These are phyloP conservation scores for Nannizziopsis arthrosporioides DNA, from an alignment of 2,329 filamentous ascomycete genomes.

Conservation along the genomic window DNA sequence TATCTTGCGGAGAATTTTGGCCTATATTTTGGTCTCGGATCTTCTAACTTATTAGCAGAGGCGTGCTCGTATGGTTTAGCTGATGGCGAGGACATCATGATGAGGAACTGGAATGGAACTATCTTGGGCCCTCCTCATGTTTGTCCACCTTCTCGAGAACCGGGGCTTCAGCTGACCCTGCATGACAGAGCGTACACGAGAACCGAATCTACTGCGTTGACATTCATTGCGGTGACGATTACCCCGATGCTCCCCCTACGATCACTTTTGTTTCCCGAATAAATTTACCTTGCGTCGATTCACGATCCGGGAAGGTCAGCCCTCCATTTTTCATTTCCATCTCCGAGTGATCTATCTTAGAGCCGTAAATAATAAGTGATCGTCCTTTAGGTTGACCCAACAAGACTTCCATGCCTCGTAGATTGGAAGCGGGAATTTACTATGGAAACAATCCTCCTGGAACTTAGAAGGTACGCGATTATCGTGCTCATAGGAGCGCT, in stretches of 20 bases:
- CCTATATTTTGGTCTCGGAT: background rate
- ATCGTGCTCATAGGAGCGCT: constrained; percentile 9
- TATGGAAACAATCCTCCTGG: constrained; percentile 86
- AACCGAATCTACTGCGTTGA: constrained; percentile 98
- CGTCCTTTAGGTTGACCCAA: constrained; percentile 60
- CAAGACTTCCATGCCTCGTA: constrained; percentile 69
- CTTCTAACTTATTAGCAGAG: constrained; percentile 43
- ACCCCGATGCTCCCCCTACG: constrained; percentile 77
- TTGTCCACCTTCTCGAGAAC: constrained; percentile 31
- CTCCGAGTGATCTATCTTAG: background rate
- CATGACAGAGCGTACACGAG: constrained; percentile 75
- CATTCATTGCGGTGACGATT: constrained; percentile 83
- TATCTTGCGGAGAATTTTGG: constrained; percentile 16
- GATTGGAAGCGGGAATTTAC: constrained; percentile 90
- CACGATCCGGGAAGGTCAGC: constrained; percentile 57
- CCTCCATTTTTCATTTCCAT: constrained; percentile 14
- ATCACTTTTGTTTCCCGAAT: constrained; percentile 90
- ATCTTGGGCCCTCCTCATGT: constrained; percentile 95
- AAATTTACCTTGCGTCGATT: constrained; percentile 90
- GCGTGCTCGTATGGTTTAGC: constrained; percentile 94
- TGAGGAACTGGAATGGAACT: constrained; percentile 98
- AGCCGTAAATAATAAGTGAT: background rate
- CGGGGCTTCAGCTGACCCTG: constrained; percentile 7
- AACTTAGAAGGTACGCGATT: constrained; percentile 57
- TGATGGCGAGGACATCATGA: constrained; percentile 84